Conservation (phyloP, 2,329 filamentous ascomycete genomes). For the Xylaria polymorpha region DNA sequence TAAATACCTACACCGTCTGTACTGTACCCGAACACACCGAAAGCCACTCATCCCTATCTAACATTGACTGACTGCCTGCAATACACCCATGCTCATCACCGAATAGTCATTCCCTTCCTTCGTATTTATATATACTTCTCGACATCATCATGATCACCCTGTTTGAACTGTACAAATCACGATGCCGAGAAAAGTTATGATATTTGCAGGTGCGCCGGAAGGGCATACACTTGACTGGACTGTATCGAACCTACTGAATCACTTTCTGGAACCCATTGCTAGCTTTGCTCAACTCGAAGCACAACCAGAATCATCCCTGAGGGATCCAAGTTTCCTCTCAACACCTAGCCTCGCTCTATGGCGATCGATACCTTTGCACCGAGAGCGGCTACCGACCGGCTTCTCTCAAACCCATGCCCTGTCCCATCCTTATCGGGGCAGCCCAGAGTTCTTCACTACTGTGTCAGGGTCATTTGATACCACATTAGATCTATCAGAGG, state of each 20-base stretch:
- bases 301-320: slow-evolving; percentile 25
- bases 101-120: neutral
- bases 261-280: slow-evolving; percentile 57
- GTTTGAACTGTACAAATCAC: slow-evolving; percentile 27
- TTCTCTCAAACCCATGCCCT: slow-evolving; percentile 63
- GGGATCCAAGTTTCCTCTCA: slow-evolving; percentile 37
- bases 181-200: slow-evolving; percentile 47
- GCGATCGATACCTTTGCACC: slow-evolving; percentile 65
- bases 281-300: slow-evolving; percentile 38
- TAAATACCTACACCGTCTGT: neutral
- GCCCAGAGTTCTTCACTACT: slow-evolving; percentile 62
- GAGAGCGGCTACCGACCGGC: slow-evolving; percentile 61
- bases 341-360: slow-evolving; percentile 56
- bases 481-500: slow-evolving; percentile 42
- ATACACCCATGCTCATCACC: neutral
- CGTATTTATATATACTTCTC: neutral
- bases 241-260: slow-evolving; percentile 57
- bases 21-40: neutral
- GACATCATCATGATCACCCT: slow-evolving; percentile 15
- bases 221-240: slow-evolving; percentile 44
- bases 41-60: neutral
- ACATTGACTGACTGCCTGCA: neutral
- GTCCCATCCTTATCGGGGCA: slow-evolving; percentile 47
- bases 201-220: slow-evolving; percentile 48
- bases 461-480: slow-evolving; percentile 54